Base-by-base conservation (phyloP, 2,329 filamentous ascomycete species). In the Pseudonectria foliicola region DNA sequence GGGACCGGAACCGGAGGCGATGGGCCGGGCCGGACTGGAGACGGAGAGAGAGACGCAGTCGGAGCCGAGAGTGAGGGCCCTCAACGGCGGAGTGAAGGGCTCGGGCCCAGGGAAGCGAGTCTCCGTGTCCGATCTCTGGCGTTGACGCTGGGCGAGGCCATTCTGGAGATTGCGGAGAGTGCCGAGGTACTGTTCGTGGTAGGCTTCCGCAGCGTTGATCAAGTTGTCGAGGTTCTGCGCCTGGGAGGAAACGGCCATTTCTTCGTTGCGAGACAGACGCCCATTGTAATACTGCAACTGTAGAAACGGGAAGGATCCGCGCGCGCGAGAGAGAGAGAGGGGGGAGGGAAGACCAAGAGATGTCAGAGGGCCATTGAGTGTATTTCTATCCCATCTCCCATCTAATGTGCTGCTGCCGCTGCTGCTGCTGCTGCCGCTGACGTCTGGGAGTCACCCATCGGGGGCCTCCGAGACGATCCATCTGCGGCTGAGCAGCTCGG, bases 171-270 rank as follows among this genome's bases (percentile, higher is more conserved):
- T 44, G 30, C 50, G 45, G 6, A 60, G 43, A 15, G 47, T 48
- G 34, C 48, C 53, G 24, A 61, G 40, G 31, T 59, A 57, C 27
- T 59, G 52, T n/a, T 61, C 57, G 33, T 60, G 59, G 29, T 53
- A 49, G 14, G 50, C 39, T 29, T 63, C 57, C 28, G 58, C 52
- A 18, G 50, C 52, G 26, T 40, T 47, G 40, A 62, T 48, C 30
- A 61, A 48, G 24, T 62, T 55, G 36, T 64, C 59, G 12, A 59
- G 48, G 40, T 48, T 45, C 12, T 46, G 48, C 12, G 44, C 31
- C 27, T 21, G 18, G 8, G 18, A 21, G 8, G 18, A 21, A 21
- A 21, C 18, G 5, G 18, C 18, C 18, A 21, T 21, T 8, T 21
- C 18, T 21, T 8, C 5, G 18, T 8, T 6, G 18, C 8, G 5